Conservation (phyloP, 2,329 filamentous ascomycete genomes). For the Xylariales sp. region DNA sequence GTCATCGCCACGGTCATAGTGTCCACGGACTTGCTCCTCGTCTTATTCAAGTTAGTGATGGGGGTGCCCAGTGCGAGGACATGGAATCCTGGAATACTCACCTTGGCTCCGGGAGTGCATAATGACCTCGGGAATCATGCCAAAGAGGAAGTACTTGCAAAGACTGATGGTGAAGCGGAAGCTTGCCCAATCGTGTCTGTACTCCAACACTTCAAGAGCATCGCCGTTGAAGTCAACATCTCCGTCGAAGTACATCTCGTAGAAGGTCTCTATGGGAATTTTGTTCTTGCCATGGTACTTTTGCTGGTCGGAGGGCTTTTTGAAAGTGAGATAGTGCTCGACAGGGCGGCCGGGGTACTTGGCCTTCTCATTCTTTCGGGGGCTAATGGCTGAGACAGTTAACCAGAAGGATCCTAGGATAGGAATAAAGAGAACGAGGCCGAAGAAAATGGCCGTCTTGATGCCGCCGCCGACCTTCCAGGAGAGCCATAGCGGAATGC, state of each 20-base stretch:
- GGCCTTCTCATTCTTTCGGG: slow-evolving; percentile 93
- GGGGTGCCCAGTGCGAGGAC: neutral
- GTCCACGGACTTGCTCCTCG: slow-evolving; percentile 96
- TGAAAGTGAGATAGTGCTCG: slow-evolving; percentile 90
- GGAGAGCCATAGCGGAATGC: slow-evolving; percentile 82
- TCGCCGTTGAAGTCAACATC: slow-evolving; percentile 97
- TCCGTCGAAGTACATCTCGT: slow-evolving; percentile 97
- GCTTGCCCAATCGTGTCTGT: slow-evolving; percentile 96
- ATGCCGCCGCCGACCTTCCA: slow-evolving; percentile 87
- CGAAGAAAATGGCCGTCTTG: slow-evolving; percentile 90
- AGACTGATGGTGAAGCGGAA: slow-evolving; percentile 89
- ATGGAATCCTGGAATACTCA: slow-evolving; percentile 54
- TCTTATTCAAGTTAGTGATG: slow-evolving; percentile 62
- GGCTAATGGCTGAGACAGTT: slow-evolving; percentile 80
- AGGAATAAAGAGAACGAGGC: slow-evolving; percentile 80
- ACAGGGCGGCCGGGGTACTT: slow-evolving; percentile 86
- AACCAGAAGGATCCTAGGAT: slow-evolving; percentile 87
- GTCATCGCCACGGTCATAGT: slow-evolving; percentile 98
- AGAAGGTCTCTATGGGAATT: slow-evolving; percentile 92
- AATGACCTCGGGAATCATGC: slow-evolving; percentile 89
- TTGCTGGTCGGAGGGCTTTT: slow-evolving; percentile 67
- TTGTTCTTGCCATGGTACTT: slow-evolving; percentile 83
- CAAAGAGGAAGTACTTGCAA: slow-evolving; percentile 88
- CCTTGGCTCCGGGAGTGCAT: slow-evolving; percentile 92
- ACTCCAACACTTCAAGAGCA: slow-evolving; percentile 87